Evolutionary conservation across 2,329 filamentous ascomycete genomes (phyloP), one percentile per base, ranked within the genome.

Genomic region (Alternaria tenuissima): DNA sequence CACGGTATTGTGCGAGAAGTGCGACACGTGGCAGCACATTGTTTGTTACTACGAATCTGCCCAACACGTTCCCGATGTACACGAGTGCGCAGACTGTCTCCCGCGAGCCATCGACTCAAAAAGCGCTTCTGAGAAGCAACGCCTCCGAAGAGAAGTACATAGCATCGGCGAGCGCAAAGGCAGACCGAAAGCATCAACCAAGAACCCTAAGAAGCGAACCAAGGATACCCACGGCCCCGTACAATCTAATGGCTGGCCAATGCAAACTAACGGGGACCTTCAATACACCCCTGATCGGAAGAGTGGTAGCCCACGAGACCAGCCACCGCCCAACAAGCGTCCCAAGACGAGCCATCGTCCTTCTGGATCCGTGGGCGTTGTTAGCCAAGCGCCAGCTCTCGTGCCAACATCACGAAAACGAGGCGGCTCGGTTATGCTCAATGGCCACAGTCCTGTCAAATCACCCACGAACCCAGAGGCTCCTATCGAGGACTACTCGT

Each of bases 1-100:
- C 80, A 99, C 95, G 61, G 96, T 99, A 64, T 93, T 94, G 80
- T 99, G 95, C 85, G 95, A 98, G 78, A 88, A 86, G 60, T 99
- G 95, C 84, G 92, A 97, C 77, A 95, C 93, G 51, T 99, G 95
- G 95, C 95, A 99, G 81, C 95, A 99, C 80, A 96, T 97, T 72
- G 90, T 93, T 77, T 99, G 95, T 81, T 98, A 96, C 81, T 98
- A 98, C 78, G 91, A 92, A 70, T 86, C 88, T 76, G 86, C 78
- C 59, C 89, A 78, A 85, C 91, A 84, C 85, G 91, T 81, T 81
- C 94, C 78, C 80, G 90, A 83, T 72, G 85, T 91, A 57, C 94
- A 99, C 82, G 92, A 90, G 57, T 99, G 95, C 81, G 88, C 89
- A 72, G 93, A 97, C 71, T 99, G 95, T 82, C 88, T 91, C 62